These are phyloP conservation scores for Rhododendron mucronatum DNA, from an alignment of 148 eudicot species.

Conservation along the genomic window DNA sequence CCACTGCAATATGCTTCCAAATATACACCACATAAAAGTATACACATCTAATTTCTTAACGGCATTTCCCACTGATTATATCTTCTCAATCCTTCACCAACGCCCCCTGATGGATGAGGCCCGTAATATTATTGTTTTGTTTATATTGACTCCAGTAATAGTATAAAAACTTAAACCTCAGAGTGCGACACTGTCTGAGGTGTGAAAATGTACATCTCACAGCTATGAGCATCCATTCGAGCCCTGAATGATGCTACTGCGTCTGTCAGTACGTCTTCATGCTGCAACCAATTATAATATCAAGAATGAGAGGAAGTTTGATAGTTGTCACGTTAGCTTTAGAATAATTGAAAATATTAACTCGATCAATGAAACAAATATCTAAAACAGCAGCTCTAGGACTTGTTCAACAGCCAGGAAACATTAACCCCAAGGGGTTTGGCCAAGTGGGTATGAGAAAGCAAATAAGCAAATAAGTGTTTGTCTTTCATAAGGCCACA, in stretches of 20 bases:
- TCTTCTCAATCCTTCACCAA: not conserved
- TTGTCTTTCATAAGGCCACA: not conserved
- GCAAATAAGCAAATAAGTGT: not conserved
- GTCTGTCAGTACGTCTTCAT: conserved; percentile 41
- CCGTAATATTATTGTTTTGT: not conserved
- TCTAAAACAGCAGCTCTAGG: not conserved
- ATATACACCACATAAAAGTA: not conserved
- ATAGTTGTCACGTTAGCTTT: not conserved
- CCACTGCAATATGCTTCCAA: not conserved
- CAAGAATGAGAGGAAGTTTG: not conserved
- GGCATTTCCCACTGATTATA: not conserved
- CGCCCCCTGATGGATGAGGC: not conserved
- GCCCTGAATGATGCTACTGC: conserved; percentile 51
- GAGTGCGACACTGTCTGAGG: conserved; percentile 28
- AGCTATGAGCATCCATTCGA: conserved; percentile 58
- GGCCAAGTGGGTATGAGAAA: not conserved
- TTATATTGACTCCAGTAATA: not conserved
- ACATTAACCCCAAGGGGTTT: not conserved
- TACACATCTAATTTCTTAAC: not conserved
- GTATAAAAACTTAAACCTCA: conserved; percentile 14
- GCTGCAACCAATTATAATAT: conserved; percentile 37
- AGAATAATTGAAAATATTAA: not conserved
- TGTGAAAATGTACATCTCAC: conserved; percentile 75
- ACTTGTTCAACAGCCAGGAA: not conserved
- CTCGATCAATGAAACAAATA: not conserved